phyloP scores from a whole-genome alignment of 495 filamentous ascomycete species.

The Beverwykella pulmonaria region DNA sequence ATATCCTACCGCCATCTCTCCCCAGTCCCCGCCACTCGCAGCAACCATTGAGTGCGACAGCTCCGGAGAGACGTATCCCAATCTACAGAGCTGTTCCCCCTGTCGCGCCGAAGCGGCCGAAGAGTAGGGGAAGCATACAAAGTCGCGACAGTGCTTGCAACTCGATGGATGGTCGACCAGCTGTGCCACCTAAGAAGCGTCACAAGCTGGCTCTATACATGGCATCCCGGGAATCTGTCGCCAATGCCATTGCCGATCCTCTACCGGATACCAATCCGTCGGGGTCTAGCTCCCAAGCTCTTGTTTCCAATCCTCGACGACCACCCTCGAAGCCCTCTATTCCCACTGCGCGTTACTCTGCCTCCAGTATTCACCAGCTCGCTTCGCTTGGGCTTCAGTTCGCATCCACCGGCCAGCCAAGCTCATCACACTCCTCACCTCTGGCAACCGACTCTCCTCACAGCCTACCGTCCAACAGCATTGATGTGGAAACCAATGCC shows the following conservation, averaged over 20 bases:
- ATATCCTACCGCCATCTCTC: neutral
- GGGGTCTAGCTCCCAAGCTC: neutral
- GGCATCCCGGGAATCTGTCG: constrained; percentile 8
- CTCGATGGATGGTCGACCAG: constrained; percentile 15
- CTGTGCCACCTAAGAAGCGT: constrained; percentile 27
- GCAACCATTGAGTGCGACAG: constrained; percentile 2
- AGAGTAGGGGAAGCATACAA: constrained; percentile 26
- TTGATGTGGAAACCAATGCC: constrained; percentile 1
- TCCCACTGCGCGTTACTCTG: neutral
- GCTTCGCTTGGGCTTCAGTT: neutral
- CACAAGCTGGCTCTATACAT: constrained; percentile 20
- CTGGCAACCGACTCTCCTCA: neutral
- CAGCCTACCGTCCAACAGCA: neutral
- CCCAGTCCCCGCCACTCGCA: neutral
- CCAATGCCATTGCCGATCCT: constrained; percentile 7
- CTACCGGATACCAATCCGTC: neutral
- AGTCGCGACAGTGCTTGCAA: neutral
- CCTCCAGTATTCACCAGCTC: neutral
- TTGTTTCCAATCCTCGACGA: neutral
- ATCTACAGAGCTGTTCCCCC: neutral
- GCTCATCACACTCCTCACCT: neutral
- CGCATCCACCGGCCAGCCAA: neutral
- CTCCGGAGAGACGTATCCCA: neutral
- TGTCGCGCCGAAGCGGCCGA: constrained; percentile 16
- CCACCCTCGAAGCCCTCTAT: neutral